Evolutionary conservation across 108 stramenopile species (phyloP), one percentile per base, ranked within the genome.

Genomic region (Skeletonema grethae): DNA sequence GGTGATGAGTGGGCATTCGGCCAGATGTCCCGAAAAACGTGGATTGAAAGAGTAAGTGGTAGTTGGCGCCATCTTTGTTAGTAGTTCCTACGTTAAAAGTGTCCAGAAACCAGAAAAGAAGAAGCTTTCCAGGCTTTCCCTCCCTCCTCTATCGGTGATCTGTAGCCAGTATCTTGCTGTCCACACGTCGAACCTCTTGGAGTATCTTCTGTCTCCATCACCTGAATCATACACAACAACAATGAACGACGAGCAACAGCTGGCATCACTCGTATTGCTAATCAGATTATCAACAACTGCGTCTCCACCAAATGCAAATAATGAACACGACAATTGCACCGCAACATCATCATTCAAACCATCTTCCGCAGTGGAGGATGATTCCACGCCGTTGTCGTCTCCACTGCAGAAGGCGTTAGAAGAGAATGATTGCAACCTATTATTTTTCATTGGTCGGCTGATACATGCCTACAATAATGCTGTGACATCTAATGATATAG

Each of bases 191-290:
- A 28, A 28, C 1, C 25, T 28, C 25, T 28, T 28, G 25, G 25
- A 28, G 25, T n/a, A n/a, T n/a, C n/a, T n/a, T 28, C 25, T 28
- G 25, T 28, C 25, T 28, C 25, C 25, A 28, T 28, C 25, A 28
- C 1, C 12, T 39, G 38, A 39, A 39, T 39, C 9, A 39, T 39
- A 11, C 38, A 12, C 2, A n/a, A 43, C 15, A 12, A 41, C 15
- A 2, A 57, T 55, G 66, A 34, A 45, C 20, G 75, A 76, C 75
- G 67, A 68, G 55, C 67, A 58, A 38, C 63, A 59, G 29, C 64
- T 77, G 13, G 69, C 76, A 7, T 46, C 63, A 35, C 69, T 77
- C 58, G 57, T 77, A 34, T 59, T 77, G 5, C 39, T 77, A 45
- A 59, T 77, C 34, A 63, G 61, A 16, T 58, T 61, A 6, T 31